A percentile compares a stretch with the other conserved stretches of the same genome.
phyloP scores from a whole-genome alignment of 768 basidiomycete species.

The Boletus coccyginus region DNA sequence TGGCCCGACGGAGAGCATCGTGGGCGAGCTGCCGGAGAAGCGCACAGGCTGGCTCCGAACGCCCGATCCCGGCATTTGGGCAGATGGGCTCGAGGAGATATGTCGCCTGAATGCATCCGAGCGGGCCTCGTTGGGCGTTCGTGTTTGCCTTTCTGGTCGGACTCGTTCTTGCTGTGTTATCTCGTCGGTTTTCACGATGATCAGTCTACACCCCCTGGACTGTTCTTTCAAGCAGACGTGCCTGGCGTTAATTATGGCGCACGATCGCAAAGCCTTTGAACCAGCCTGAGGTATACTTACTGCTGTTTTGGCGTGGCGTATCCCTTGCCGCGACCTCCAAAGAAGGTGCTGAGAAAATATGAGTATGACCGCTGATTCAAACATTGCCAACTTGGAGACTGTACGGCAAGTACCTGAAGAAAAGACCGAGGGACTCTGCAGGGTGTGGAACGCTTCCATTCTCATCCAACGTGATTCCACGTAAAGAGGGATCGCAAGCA shows the following conservation, averaged over 20 bases:
- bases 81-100: conserved; percentile 61
- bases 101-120: conserved; percentile 26
- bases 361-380: not conserved
- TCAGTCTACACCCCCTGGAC: not conserved
- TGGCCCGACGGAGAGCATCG: conserved; percentile 87
- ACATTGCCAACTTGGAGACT: not conserved
- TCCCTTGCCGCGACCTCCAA: conserved; percentile 34
- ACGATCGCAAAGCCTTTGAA: conserved; percentile 67
- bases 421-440: conserved; percentile 36
- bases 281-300: conserved; percentile 47
- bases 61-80: conserved; percentile 68
- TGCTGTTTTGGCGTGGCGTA: conserved; percentile 67
- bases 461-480: not conserved
- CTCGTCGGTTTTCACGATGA: conserved; percentile 9
- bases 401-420: conserved; percentile 64
- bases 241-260: conserved; percentile 17
- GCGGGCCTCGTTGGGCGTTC: conserved; percentile 37
- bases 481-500: too few relatives aligned
- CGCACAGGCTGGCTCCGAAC: conserved; percentile 77
- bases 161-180: conserved; percentile 20
- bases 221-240: not conserved
- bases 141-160: conserved; percentile 22
- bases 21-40: conserved; percentile 37
- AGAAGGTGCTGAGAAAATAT: conserved; percentile 55
- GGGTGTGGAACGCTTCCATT: not conserved